Evolutionary conservation across 768 basidiomycete genomes (phyloP).

Genomic region (Mycena pura): DNA sequence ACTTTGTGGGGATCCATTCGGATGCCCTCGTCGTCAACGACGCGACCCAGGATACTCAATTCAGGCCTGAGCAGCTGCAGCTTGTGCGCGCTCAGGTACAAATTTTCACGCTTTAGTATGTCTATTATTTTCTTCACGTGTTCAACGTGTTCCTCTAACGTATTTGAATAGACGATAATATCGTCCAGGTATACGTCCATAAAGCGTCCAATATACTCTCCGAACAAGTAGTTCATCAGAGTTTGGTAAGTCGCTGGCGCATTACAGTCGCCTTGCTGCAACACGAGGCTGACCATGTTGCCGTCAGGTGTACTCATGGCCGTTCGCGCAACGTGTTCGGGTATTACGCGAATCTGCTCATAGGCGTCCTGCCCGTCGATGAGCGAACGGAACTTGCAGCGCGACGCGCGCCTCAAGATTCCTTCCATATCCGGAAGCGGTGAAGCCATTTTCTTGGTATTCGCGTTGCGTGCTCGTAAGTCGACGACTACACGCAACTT

Average conservation of each 20-base stretch:
- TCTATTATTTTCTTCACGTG: slow-evolving; percentile 40
- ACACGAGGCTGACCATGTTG: slow-evolving; percentile 41
- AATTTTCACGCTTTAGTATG: slow-evolving; percentile 35
- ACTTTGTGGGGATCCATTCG: slow-evolving; percentile 53
- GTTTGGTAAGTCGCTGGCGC: slow-evolving; percentile 46
- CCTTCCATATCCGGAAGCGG: background rate
- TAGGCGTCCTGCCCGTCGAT: slow-evolving; percentile 46
- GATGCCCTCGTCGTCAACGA: slow-evolving; percentile 45
- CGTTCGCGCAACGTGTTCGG: slow-evolving; percentile 31
- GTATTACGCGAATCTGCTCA: slow-evolving; percentile 43
- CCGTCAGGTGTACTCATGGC: slow-evolving; percentile 39
- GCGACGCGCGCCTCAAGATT: background rate
- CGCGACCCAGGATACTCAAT: slow-evolving; percentile 38
- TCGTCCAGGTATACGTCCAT: slow-evolving; percentile 40
- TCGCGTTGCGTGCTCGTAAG: background rate
- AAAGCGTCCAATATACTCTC: slow-evolving; percentile 38
- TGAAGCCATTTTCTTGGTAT: background rate
- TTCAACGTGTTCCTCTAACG: slow-evolving; percentile 39
- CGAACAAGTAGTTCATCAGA: slow-evolving; percentile 46
- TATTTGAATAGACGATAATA: slow-evolving; percentile 48
- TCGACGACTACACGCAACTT: background rate
- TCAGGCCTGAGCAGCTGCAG: slow-evolving; percentile 34
- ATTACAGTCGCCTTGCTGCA: slow-evolving; percentile 33
- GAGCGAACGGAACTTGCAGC: background rate
- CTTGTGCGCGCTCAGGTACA: slow-evolving; percentile 44